These are phyloP conservation scores for Tetrapisispora phaffii DNA, from an alignment of 805 yeast genomes.

Conservation along the genomic window DNA sequence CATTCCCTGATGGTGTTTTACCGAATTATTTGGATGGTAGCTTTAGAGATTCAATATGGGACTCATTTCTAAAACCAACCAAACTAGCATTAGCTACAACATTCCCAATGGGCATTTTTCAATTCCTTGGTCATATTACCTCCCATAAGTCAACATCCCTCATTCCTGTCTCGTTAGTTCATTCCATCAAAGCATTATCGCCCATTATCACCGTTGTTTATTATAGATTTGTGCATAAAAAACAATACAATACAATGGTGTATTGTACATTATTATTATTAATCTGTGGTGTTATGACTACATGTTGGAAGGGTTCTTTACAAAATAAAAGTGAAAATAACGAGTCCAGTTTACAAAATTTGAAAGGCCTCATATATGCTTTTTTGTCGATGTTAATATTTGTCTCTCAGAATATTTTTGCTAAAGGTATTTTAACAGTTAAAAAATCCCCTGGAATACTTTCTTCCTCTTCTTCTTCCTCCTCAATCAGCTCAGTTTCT, in stretches of 20 bases:
- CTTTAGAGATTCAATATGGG: constrained; percentile 22
- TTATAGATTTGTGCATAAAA: constrained; percentile 53
- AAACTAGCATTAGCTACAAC: constrained; percentile 49
- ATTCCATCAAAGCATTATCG: constrained; percentile 84
- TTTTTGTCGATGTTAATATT: constrained; percentile 45
- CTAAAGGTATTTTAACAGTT: constrained; percentile 58
- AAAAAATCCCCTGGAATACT: constrained; percentile 25
- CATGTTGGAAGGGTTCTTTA: constrained; percentile 40
- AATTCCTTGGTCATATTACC: constrained; percentile 83
- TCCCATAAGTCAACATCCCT: constrained; percentile 86
- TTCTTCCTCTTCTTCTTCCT: constrained; percentile 13
- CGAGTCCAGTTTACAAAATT: background rate
- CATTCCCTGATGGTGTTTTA: constrained; percentile 29
- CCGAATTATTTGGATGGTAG: constrained; percentile 27
- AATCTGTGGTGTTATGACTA: constrained; percentile 74
- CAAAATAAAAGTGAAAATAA: background rate
- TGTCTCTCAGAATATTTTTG: constrained; percentile 71
- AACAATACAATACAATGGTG: constrained; percentile 51
- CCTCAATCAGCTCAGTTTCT: constrained; percentile 15
- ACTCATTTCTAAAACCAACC: constrained; percentile 46
- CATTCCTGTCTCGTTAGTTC: constrained; percentile 91
- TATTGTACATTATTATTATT: constrained; percentile 74
- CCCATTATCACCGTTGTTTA: constrained; percentile 82
- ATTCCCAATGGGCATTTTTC: constrained; percentile 91
- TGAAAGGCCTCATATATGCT: constrained; percentile 32